Conservation (phyloP, 2,329 filamentous ascomycete genomes). For the Beauveria australis region DNA sequence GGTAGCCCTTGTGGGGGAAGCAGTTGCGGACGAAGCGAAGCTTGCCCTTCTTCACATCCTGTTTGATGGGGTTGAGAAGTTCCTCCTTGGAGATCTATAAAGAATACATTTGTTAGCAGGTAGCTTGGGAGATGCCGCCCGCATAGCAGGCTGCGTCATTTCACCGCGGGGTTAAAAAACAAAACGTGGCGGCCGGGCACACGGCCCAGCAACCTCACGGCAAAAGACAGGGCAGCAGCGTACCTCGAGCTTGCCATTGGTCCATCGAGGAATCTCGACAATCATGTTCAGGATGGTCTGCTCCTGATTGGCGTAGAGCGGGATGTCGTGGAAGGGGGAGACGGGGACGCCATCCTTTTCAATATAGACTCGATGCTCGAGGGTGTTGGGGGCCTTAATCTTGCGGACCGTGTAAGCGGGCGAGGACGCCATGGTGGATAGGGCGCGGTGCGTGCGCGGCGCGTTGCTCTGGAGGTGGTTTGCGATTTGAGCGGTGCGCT, state of each 20-base stretch:
- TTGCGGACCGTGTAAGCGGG: conserved; percentile 72
- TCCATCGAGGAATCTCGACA: conserved; percentile 99
- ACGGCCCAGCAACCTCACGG: not conserved
- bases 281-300: conserved; percentile 98
- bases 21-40: conserved; percentile 99
- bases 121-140: not conserved
- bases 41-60: conserved; percentile 99
- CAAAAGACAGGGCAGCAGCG: conserved; percentile 22
- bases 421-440: conserved; percentile 46
- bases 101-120: conserved; percentile 2
- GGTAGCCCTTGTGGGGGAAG: conserved; percentile 99
- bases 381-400: conserved; percentile 80
- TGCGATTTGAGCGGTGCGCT: conserved; percentile 46
- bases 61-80: conserved; percentile 97
- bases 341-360: conserved; percentile 93
- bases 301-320: conserved; percentile 93
- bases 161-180: not conserved
- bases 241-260: conserved; percentile 99
- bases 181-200: not conserved
- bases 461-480: conserved; percentile 40
- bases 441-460: conserved; percentile 17
- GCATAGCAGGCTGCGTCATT: conserved; percentile 7
- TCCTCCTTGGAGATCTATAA: conserved; percentile 95
- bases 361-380: conserved; percentile 95
- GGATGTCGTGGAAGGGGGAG: conserved; percentile 97